A percentile compares a stretch with the other conserved stretches of the same genome.
Evolutionary conservation across 495 filamentous ascomycete species (phyloP).

Genomic region (Extremus antarcticus): DNA sequence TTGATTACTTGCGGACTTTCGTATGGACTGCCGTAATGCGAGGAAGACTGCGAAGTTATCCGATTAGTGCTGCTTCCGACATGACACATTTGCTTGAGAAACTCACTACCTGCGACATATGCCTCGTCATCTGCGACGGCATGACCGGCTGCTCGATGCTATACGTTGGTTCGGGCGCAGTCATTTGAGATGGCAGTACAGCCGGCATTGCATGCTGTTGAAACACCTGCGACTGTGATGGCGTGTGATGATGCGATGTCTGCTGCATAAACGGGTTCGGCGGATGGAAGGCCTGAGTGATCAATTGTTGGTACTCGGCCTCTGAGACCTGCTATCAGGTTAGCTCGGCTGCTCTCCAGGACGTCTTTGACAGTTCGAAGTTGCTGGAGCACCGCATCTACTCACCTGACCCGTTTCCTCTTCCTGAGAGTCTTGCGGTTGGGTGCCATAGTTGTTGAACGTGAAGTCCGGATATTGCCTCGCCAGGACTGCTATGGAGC

Average conservation of each 20-base stretch:
- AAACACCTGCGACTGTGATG: constrained; percentile 4
- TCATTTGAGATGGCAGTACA: constrained; percentile 14
- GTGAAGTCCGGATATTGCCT: constrained; percentile 52
- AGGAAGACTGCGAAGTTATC: constrained; percentile 11
- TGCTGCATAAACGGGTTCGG: constrained; percentile 1
- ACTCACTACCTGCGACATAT: constrained; percentile 4
- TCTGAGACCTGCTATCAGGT: constrained; percentile 4
- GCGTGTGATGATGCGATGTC: constrained; percentile 1
- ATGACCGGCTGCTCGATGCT: constrained; percentile 12
- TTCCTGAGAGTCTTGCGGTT: constrained; percentile 36
- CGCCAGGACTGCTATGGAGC: constrained; percentile 56
- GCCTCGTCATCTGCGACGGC: constrained; percentile 4
- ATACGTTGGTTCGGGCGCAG: constrained; percentile 14
- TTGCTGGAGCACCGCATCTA: not conserved
- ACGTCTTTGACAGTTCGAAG: constrained; percentile 20
- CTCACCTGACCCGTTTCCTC: constrained; percentile 16
- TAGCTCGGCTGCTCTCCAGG: constrained; percentile 3
- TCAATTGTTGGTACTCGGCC: constrained; percentile 10
- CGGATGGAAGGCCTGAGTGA: constrained; percentile 15
- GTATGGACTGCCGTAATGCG: constrained; percentile 14
- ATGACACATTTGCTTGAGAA: not conserved
- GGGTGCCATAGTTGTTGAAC: constrained; percentile 51
- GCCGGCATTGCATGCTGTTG: constrained; percentile 18
- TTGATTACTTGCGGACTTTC: constrained; percentile 12
- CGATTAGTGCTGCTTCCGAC: not conserved